Evolutionary conservation across 768 basidiomycete species (phyloP).

Genomic region (Coprinopsis cinerea): DNA sequence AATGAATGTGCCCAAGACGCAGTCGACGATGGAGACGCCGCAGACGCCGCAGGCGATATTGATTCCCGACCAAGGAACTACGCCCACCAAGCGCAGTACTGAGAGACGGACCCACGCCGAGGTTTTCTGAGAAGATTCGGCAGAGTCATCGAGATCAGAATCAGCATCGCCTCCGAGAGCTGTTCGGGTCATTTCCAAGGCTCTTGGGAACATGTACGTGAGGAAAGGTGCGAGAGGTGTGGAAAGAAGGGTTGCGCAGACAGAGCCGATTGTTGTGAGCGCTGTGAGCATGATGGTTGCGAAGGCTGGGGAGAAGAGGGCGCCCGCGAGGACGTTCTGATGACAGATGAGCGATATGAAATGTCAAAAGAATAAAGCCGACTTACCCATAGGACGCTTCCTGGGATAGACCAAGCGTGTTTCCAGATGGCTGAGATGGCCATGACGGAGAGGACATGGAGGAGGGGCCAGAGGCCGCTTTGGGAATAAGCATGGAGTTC

Average conservation of each 20-base stretch:
- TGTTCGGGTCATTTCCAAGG: constrained; percentile 76
- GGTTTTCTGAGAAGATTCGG: constrained; percentile 28
- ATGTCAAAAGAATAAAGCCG: constrained; percentile 12
- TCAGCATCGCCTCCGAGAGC: constrained; percentile 69
- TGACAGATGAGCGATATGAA: constrained; percentile 9
- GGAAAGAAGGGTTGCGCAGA: constrained; percentile 73
- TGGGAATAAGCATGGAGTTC: constrained; percentile 77
- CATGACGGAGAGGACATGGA: constrained; percentile 79
- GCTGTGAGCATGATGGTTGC: constrained; percentile 78
- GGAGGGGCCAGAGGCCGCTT: constrained; percentile 54
- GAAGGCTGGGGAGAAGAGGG: constrained; percentile 74
- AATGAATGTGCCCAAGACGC: constrained; percentile 77
- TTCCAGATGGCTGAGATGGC: constrained; percentile 88
- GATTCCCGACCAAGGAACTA: constrained; percentile 96
- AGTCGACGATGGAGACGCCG: constrained; percentile 70
- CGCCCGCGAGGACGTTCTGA: constrained; percentile 87
- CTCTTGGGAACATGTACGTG: constrained; percentile 74
- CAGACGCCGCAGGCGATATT: constrained; percentile 95
- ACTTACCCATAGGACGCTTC: constrained; percentile 85
- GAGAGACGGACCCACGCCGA: constrained; percentile 81
- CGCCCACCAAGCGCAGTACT: constrained; percentile 82
- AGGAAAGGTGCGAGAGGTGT: constrained; percentile 83
- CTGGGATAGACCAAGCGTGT: constrained; percentile 96
- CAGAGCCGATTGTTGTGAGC: constrained; percentile 84
- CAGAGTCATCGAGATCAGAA: constrained; percentile 31